A percentile compares a stretch with the other conserved stretches of the same genome.
Evolutionary conservation across 495 filamentous ascomycete genomes (phyloP).

Genomic region (Friedmanniomyces simplex): DNA sequence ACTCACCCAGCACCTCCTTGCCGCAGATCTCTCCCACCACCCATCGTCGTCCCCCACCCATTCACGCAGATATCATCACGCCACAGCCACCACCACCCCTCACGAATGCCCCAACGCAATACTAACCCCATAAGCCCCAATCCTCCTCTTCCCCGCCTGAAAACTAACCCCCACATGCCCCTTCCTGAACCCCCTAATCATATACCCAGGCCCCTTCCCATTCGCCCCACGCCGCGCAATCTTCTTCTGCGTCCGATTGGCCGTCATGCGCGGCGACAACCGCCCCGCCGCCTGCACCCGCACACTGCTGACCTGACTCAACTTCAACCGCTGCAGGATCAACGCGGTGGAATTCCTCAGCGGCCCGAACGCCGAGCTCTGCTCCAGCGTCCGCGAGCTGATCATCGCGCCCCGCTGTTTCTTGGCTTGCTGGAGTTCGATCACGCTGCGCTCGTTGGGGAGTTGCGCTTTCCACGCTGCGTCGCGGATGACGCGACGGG

Average conservation of each 20-base stretch:
- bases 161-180: slow-evolving; percentile 2
- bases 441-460: slow-evolving; percentile 3
- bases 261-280: slow-evolving; percentile 17
- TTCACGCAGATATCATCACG: background rate
- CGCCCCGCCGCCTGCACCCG: slow-evolving; percentile 17
- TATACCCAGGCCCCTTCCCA: slow-evolving; percentile 11
- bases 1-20: no score
- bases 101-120: slow-evolving; percentile 16
- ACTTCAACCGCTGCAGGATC: slow-evolving; percentile 9
- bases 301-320: slow-evolving; percentile 17
- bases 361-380: background rate
- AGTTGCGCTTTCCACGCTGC: slow-evolving; percentile 21
- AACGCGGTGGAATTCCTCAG: background rate
- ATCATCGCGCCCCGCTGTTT: background rate
- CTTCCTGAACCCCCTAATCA: slow-evolving; percentile 15
- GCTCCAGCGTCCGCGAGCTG: background rate
- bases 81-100: background rate
- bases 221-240: slow-evolving; percentile 14
- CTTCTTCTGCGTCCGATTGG: slow-evolving; percentile 16
- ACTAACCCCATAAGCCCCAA: slow-evolving; percentile 16
- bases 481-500: slow-evolving; percentile 18
- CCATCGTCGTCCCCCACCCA: background rate
- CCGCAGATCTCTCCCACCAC: background rate
- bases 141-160: slow-evolving; percentile 16
- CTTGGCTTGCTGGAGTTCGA: slow-evolving; percentile 11